Base-by-base conservation (phyloP, 2,329 filamentous ascomycete species). In the Aspergillus sp. region DNA sequence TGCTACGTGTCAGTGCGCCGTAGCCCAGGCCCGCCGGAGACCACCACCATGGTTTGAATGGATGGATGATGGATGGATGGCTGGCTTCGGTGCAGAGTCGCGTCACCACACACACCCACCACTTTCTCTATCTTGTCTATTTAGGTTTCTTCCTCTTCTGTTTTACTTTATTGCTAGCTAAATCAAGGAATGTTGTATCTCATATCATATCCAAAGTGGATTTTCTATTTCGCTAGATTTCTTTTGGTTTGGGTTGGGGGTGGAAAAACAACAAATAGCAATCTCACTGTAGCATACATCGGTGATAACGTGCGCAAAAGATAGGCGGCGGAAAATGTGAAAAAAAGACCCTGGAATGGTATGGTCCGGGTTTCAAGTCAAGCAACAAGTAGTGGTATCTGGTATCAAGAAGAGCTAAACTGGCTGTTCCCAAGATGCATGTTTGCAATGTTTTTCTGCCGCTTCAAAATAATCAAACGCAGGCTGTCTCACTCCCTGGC, bases 341-440 rank as follows among this genome's bases (percentile, higher is more conserved):
- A 53, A 21, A 38, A 30, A 36, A 30, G 27, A 15, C 21, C 50
- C 32, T 15, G n/a, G n/a, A 11, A 10, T 32, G 30, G 10, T 32
- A 32, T 39, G 30, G 17, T 13, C 32, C 50, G 30, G 32, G 13
- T 27, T 27, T 27, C 19, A 38, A 39, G 11, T 36, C 32, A 36
- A 11, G 32, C 30, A 36, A 36, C 32, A 52, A 53, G 38, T 53
- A 30, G 53, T 55, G 53, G 53, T 55, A 55, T 55, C 53, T 55
- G 53, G 53, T 55, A 42, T 54, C 17, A 55, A 47, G 42, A 47
- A 30, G 42, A 55, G 27, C 53, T 44, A 55, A 27, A 55, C 41
- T 30, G 53, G 53, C 53, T 55, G 42, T 55, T 55, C 42, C 53
- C 41, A 55, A 36, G 42, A 55, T 32, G 39, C 53, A 47, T 32